phyloP scores from a whole-genome alignment of 768 basidiomycete genomes.

The Termitomyces sp. region DNA sequence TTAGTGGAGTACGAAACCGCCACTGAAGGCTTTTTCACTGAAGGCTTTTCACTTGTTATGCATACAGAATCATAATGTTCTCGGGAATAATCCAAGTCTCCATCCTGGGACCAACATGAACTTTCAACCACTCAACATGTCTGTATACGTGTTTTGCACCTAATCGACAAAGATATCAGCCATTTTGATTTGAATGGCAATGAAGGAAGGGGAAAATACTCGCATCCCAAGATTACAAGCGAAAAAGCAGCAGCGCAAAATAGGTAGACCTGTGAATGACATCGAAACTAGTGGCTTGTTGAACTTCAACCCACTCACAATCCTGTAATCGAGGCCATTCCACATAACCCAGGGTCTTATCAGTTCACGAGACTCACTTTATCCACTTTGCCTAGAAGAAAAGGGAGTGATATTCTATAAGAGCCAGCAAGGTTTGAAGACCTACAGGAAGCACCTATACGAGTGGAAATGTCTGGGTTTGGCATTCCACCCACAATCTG shows the following conservation, averaged over 20 bases:
- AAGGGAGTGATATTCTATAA: background rate
- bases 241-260: slow-evolving; percentile 5
- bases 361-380: background rate
- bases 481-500: background rate
- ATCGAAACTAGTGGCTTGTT: background rate
- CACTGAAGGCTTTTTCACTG: no score
- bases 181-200: background rate
- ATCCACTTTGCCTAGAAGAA: background rate
- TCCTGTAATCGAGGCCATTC: background rate
- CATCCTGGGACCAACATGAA: no score
- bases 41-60: no score
- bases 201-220: background rate
- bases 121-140: background rate
- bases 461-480: background rate
- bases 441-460: background rate
- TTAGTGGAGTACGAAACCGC: no score
- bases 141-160: slow-evolving; percentile 7
- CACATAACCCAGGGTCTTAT: background rate
- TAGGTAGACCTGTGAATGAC: background rate
- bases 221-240: background rate
- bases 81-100: background rate
- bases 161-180: background rate
- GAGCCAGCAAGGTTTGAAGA: background rate
- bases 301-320: background rate
- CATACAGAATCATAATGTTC: background rate